These are phyloP conservation scores for Dothideomycetes sp. DNA, from an alignment of 2,329 filamentous ascomycete genomes.

Conservation along the genomic window DNA sequence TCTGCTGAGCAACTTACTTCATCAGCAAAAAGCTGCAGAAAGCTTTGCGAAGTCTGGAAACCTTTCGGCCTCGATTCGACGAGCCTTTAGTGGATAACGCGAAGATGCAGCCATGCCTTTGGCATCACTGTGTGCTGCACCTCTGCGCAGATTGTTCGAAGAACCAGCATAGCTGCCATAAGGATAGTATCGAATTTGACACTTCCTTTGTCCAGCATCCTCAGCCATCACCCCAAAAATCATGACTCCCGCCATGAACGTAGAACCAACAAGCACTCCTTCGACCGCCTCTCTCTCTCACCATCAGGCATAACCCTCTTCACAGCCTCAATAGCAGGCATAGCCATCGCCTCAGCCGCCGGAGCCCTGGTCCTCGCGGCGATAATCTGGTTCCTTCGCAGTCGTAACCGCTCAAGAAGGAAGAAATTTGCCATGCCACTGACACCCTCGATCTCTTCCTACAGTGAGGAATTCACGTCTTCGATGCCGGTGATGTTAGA, in stretches of 20 bases:
- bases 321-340: neutral
- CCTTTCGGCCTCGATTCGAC: too few species aligned
- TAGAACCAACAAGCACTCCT: neutral
- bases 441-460: neutral
- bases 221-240: neutral
- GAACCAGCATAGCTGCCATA: too few species aligned
- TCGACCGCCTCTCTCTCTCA: neutral
- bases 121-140: too few species aligned
- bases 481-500: neutral
- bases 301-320: neutral
- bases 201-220: too few species aligned
- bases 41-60: too few species aligned
- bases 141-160: too few species aligned
- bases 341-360: neutral
- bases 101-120: too few species aligned
- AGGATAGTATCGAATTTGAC: too few species aligned
- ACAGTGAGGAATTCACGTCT: neutral
- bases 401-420: neutral
- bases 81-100: too few species aligned
- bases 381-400: neutral
- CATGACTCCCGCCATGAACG: neutral
- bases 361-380: neutral
- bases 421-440: conserved; percentile 3
- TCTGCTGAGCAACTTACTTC: too few species aligned
- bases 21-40: too few species aligned